phyloP scores from a whole-genome alignment of 371 early-diverging fungal genomes.

The Gilbertella persicaria region DNA sequence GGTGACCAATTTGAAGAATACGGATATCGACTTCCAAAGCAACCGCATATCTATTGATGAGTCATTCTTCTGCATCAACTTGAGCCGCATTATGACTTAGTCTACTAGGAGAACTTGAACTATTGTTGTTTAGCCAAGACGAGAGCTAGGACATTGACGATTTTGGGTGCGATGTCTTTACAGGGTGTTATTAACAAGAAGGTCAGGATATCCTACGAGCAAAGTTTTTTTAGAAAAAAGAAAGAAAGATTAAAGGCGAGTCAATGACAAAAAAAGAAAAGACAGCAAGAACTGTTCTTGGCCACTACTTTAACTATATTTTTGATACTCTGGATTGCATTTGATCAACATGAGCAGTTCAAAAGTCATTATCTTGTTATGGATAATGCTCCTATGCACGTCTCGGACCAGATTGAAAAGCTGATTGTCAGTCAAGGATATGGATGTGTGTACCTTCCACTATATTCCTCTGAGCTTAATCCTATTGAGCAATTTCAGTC shows the following conservation, averaged over 20 bases:
- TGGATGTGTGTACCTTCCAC: too few species aligned
- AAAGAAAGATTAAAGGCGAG: slow-evolving; percentile 3
- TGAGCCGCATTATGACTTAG: slow-evolving; percentile 1
- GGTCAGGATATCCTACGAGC: not conserved
- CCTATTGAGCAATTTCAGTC: slow-evolving; percentile 14
- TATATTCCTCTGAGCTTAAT: slow-evolving; percentile 12
- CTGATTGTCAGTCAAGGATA: too few species aligned
- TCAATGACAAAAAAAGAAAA: slow-evolving; percentile 3
- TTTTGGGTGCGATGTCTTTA: slow-evolving; percentile 4
- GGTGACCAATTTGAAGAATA: not conserved
- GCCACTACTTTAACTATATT: slow-evolving; percentile 10
- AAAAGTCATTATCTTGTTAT: too few species aligned
- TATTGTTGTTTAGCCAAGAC: not conserved
- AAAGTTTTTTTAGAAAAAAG: slow-evolving; percentile 6
- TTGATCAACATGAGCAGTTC: too few species aligned
- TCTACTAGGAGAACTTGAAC: not conserved
- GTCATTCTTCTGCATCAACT: slow-evolving; percentile 9
- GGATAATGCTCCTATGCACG: too few species aligned
- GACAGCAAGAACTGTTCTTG: slow-evolving; percentile 10
- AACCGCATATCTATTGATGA: slow-evolving; percentile 13
- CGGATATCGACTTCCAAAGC: slow-evolving; percentile 16
- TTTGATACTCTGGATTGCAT: slow-evolving; percentile 4
- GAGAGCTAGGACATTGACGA: not conserved
- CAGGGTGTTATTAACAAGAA: slow-evolving; percentile 7
- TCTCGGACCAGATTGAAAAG: too few species aligned